Evolutionary conservation across 2,329 filamentous ascomycete species (phyloP), one percentile per base, ranked within the genome.

Genomic region (Ophiobolus disseminans): DNA sequence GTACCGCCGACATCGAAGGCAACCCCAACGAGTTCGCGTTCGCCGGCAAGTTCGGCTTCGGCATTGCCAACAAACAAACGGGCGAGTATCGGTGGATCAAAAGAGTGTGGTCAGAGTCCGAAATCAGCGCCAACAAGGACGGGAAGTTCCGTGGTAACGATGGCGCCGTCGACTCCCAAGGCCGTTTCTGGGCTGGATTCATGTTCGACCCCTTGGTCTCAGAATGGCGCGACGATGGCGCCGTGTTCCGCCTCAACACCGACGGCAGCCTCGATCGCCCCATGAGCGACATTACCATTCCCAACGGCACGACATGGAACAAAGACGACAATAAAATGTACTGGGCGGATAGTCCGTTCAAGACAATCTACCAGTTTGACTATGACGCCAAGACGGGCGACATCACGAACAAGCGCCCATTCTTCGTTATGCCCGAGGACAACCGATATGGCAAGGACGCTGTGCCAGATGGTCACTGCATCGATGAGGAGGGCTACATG

Each of bases 251-350:
- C 48, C 86, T 96, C 63, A 82, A 87, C 67, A 78, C 80, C 11
- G 81, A 86, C 65, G 76, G 84, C 39, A 78, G 77, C 21, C 78
- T 87, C 54, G 79, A 84, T 60, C 80, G 82, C 28, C 78, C 89
- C 56, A 78, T 88, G 49, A 76, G 82, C 43, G 77, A 69, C 45
- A 81, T 95, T 60, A 87, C 82, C 25, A 95, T 96, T 60, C 91
- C 92, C 46, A 96, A 96, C 75, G 87, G 89, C 39, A 85, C 92
- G 40, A 87, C 88, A 57, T 96, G 90, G 89, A 91, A 89, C 32
- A 79, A 80, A 10, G 84, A 88, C 66, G 79, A 84, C 63, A 84
- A 83, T 69, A 90, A 81, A 47, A 86, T 94, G 81, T 96, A 90
- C 80, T 87, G 92, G 68, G 91, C 90, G 19, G 87, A 96, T 76